Percentiles rank a stretch among this genome's conserved stretches.
These are phyloP conservation scores for Sarocladium kiliense DNA, from an alignment of 2,329 filamentous ascomycete species.

Conservation along the genomic window DNA sequence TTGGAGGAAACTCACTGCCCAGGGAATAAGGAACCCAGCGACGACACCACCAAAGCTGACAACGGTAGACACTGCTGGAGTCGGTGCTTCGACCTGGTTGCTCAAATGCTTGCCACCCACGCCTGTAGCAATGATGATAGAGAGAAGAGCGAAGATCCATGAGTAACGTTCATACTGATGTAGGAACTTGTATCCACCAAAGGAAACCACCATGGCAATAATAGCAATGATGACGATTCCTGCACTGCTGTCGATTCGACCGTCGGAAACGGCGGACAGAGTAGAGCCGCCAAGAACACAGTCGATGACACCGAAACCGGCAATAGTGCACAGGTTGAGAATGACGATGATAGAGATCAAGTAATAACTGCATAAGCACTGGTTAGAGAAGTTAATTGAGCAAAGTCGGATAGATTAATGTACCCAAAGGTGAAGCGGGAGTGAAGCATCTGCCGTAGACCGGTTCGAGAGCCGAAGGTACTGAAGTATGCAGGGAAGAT, in stretches of 20 bases:
- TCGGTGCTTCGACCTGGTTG: too few relatives aligned
- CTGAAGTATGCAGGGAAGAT: constrained; percentile 34
- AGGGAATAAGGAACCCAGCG: too few relatives aligned
- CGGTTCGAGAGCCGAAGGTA: constrained; percentile 37
- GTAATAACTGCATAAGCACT: constrained; percentile 14
- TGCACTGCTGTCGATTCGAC: constrained; percentile 33
- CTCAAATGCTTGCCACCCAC: constrained; percentile 32
- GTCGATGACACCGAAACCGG: constrained; percentile 42
- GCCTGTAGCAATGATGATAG: constrained; percentile 33
- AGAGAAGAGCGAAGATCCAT: constrained; percentile 37
- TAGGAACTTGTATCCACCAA: constrained; percentile 40
- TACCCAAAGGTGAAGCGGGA: constrained; percentile 29
- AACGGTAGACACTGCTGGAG: too few relatives aligned
- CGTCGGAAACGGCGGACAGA: constrained; percentile 30
- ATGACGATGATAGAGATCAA: constrained; percentile 20
- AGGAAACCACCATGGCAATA: constrained; percentile 38
- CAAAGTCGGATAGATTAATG: too few relatives aligned
- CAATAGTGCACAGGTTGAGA: constrained; percentile 41
- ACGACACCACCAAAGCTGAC: too few relatives aligned
- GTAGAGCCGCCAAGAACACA: constrained; percentile 41
- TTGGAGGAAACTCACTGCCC: too few relatives aligned
- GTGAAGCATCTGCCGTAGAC: constrained; percentile 42
- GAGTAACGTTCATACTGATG: constrained; percentile 41
- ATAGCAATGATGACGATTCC: constrained; percentile 45
- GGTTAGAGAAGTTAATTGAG: constrained; percentile 14